Base-by-base conservation (phyloP, 345 rosid genomes). In the Turnera subulata region DNA sequence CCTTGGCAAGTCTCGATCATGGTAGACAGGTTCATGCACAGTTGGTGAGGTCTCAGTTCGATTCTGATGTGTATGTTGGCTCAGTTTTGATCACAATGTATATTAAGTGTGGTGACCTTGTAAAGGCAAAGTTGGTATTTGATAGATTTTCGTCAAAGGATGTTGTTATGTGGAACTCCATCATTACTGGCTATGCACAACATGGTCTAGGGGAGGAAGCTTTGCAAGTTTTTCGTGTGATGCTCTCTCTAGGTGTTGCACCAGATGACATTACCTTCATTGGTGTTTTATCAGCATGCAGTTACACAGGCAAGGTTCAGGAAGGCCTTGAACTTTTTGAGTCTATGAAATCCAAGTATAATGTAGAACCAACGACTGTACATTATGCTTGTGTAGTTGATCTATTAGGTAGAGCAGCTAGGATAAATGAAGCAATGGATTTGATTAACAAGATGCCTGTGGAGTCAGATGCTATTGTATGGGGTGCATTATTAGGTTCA, bases 41-140 rank as follows among this genome's bases (percentile, higher is more conserved):
- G 48, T 64, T 84, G 75, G 72, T 89, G 32, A 82, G 84, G 66
- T 75, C 67, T 37, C 83, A 64, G 18, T 83, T 82, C 61, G 92
- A 82, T 72, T 45, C 50, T 53, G 95, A 84, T 69, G 80, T 84
- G 38, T 89, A 84, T 69, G 81, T 83, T 42, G 78, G 86, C 53
- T 89, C 97, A 21, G 85, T 81, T 80, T 76, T 89, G 64, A 82
- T 89, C 73, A 82, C 88, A 0, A 89, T 83, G 90, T 89, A 89
- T 45, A 66, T 84, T 2, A 89, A 86, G 67, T 84, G 90, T 12
- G 97, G 97, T 22, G 84, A 84, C 71, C 82, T 84, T 78, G 59
- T 53, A 8, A 81, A 71, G 68, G 86, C 86, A 9, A 90, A 78
- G 72, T 69, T 64, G 49, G 55, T 90, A 19, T 90, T 84, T 61